Conservation (phyloP, 495 filamentous ascomycete species). For the Melanomma pulvis-pyrius region DNA sequence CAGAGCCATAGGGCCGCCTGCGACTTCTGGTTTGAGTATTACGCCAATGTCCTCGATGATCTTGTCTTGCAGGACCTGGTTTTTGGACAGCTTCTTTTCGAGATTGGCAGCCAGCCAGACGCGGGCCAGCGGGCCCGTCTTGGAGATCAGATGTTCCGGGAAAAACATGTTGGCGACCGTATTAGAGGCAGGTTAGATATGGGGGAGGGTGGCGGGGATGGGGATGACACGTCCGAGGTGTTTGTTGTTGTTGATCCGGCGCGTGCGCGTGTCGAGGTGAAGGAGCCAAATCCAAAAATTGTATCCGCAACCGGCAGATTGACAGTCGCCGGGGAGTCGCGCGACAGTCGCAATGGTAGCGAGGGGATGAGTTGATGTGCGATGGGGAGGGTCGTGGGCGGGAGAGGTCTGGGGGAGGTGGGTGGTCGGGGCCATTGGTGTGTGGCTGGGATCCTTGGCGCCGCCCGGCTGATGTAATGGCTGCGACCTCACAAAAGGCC, state of each 20-base stretch:
- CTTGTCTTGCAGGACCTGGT: slow-evolving; percentile 87
- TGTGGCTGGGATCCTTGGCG: slow-evolving; percentile 16
- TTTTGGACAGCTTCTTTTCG: slow-evolving; percentile 96
- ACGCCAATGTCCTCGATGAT: slow-evolving; percentile 90
- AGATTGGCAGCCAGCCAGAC: slow-evolving; percentile 98
- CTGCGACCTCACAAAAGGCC: too few species aligned
- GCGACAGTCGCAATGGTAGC: slow-evolving; percentile 12
- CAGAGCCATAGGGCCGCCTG: slow-evolving; percentile 81
- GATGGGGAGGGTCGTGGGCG: neutral
- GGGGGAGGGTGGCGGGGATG: neutral
- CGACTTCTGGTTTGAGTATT: slow-evolving; percentile 86
- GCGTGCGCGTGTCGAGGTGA: slow-evolving; percentile 7
- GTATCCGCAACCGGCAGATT: neutral
- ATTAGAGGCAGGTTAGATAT: neutral
- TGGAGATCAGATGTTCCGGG: slow-evolving; percentile 91
- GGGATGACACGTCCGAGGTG: neutral
- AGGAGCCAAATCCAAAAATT: neutral
- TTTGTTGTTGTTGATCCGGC: slow-evolving; percentile 25
- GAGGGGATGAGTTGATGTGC: slow-evolving; percentile 14
- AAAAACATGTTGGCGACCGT: slow-evolving; percentile 79
- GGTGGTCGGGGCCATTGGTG: neutral
- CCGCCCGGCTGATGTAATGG: too few species aligned
- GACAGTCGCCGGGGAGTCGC: slow-evolving; percentile 3
- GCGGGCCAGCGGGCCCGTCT: slow-evolving; percentile 94
- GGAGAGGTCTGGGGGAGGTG: neutral